Evolutionary conservation across 2,329 filamentous ascomycete species (phyloP), one percentile per base, ranked within the genome.

Genomic region (Endocalyx cinctus): DNA sequence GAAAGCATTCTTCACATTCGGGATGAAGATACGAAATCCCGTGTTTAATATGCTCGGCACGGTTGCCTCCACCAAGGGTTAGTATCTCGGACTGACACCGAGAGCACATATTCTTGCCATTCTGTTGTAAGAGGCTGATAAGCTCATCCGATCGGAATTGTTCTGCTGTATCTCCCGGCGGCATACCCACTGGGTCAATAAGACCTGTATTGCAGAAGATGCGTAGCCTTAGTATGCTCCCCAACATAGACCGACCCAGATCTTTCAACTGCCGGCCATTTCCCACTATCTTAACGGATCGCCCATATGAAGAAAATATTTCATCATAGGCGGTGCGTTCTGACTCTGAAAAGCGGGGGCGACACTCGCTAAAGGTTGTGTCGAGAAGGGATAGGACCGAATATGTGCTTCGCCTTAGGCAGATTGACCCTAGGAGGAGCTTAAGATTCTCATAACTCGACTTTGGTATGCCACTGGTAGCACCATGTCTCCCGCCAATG

Each of bases 151-250:
- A 25, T 12, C 42, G 27, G 10, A 37, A 33, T 12, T 42, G 28
- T 14, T 44, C 39, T 4, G 34, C 22, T 8, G 35, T 35, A n/a
- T 45, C 27, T n/a, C 31, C 14, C 12, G 23, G 15, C 10, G n/a
- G 17, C 4, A 5, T 27, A 5, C 31, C 16, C 4, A 25, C 20
- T 11, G 28, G 10, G 15, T 16, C 14, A 11, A 15, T 10, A 12
- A 27, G 13, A 6, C 35, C 38, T 10, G 17, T 42, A 27, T 54
- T 52, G 34, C 51, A 57, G 30, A 53, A 53, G 5, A 55, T 39
- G 12, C 53, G 50, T 15, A 53, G 30, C 17, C 37, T 38, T 5
- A 55, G 36, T 2, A 55, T 13, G 10, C 39, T 35, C 10, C 40
- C 33, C 4, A 52, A 29, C 6, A 54, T 41, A 26, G 26, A 30